Percentiles rank a stretch among this genome's conserved stretches.
Conservation (phyloP, 805 yeast species). For the Saccharomycopsis fodiens region DNA sequence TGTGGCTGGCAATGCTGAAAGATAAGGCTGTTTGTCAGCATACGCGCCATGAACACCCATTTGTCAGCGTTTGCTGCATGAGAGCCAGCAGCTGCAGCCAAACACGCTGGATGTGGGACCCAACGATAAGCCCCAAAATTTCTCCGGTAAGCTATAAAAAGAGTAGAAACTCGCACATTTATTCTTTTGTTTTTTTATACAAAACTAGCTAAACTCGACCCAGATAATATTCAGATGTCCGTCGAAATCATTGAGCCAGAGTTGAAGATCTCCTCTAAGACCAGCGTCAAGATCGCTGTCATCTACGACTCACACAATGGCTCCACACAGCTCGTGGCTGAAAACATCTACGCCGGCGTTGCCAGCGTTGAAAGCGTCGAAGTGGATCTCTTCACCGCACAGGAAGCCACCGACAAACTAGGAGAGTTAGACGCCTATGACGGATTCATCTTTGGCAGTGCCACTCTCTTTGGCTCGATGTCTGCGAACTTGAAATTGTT, state of each 20-base stretch:
- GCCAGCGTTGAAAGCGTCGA: slow-evolving; percentile 2
- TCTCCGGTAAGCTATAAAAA: no score
- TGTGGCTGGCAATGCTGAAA: not conserved
- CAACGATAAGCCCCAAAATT: no score
- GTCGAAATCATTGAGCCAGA: no score
- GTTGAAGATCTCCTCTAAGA: not conserved
- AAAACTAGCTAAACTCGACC: no score
- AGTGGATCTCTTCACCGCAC: slow-evolving; percentile 10
- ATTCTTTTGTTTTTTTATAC: no score
- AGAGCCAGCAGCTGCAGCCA: no score
- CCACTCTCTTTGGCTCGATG: slow-evolving; percentile 17
- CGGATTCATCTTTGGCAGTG: slow-evolving; percentile 15
- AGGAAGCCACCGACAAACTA: slow-evolving; percentile 10
- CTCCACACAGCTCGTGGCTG: slow-evolving; percentile 13
- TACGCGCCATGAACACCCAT: no score
- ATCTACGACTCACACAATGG: slow-evolving; percentile 20
- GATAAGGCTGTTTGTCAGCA: no score
- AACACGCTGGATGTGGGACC: no score
- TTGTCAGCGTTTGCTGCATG: no score
- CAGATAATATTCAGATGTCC: no score
- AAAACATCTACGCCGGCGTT: slow-evolving; percentile 10
- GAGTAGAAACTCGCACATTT: no score
- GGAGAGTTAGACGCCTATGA: slow-evolving; percentile 6
- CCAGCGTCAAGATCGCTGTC: slow-evolving; percentile 20
- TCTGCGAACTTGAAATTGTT: slow-evolving; percentile 10